phyloP scores from a whole-genome alignment of 1,139 yeast species.

The Taphrina wiesneri region DNA sequence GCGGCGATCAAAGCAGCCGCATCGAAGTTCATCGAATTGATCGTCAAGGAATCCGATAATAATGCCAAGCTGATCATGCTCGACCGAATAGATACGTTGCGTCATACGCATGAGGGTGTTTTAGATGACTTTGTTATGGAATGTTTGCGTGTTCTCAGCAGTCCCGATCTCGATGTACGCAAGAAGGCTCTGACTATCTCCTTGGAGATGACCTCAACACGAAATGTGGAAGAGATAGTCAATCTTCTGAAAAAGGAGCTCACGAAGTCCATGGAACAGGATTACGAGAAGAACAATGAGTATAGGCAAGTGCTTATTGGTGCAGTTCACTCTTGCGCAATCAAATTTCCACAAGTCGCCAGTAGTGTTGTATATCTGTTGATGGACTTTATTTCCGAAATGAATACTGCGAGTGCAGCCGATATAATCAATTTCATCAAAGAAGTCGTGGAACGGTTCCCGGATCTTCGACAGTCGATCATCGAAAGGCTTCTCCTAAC shows the following conservation, averaged over 20 bases:
- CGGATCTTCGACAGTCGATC: conserved; percentile 69
- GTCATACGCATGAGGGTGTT: conserved; percentile 74
- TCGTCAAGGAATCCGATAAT: conserved; percentile 88
- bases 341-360: conserved; percentile 86
- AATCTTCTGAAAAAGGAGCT: conserved; percentile 89
- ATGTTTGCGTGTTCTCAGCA: conserved; percentile 75
- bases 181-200: conserved; percentile 82
- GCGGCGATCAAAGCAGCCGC: conserved; percentile 74
- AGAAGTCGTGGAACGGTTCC: conserved; percentile 91
- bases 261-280: conserved; percentile 66
- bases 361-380: conserved; percentile 85
- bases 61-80: conserved; percentile 90
- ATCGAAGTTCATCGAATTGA: conserved; percentile 79
- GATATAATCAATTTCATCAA: conserved; percentile 88
- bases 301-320: conserved; percentile 86
- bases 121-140: conserved; percentile 85
- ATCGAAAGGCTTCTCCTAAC: conserved; percentile 64
- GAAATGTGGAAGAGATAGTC: conserved; percentile 93
- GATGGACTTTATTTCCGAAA: conserved; percentile 80
- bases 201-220: conserved; percentile 72
- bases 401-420: conserved; percentile 80
- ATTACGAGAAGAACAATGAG: conserved; percentile 57
- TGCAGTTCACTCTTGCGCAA: conserved; percentile 87
- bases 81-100: conserved; percentile 78
- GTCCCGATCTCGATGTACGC: conserved; percentile 90